These are phyloP conservation scores for Cyphellophora europaea DNA, from an alignment of 2,329 filamentous ascomycete genomes.

Conservation along the genomic window DNA sequence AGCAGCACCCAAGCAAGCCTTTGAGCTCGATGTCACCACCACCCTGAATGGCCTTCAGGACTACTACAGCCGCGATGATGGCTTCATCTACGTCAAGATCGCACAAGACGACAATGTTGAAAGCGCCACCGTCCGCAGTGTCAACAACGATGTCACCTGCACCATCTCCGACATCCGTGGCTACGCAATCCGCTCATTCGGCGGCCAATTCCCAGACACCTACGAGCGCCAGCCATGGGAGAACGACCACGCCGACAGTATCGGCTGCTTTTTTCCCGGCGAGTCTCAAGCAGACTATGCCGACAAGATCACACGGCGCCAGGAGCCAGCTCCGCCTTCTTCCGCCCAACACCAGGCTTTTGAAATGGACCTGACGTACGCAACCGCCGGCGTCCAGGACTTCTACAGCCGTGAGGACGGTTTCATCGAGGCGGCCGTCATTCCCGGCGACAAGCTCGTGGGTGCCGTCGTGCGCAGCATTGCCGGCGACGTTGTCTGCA, in stretches of 20 bases:
- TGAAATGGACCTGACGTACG: slow-evolving; percentile 1
- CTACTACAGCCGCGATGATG: background rate
- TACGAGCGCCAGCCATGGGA: background rate
- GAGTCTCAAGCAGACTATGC: background rate
- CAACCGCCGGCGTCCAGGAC: background rate
- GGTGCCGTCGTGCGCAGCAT: background rate
- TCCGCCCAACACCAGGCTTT: too few species aligned
- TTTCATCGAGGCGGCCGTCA: background rate
- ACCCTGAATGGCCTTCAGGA: background rate
- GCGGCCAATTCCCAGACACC: background rate
- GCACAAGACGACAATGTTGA: background rate
- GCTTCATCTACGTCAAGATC: background rate
- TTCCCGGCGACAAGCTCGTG: background rate
- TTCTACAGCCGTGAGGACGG: slow-evolving; percentile 1
- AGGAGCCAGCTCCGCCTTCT: too few species aligned
- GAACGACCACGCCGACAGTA: background rate
- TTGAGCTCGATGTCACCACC: background rate
- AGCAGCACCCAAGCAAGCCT: background rate
- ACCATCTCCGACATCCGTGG: background rate
- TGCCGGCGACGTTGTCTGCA: background rate
- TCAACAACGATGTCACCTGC: background rate
- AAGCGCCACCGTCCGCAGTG: background rate
- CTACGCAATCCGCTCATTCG: background rate
- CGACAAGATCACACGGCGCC: too few species aligned
- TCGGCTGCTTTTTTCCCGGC: slow-evolving; percentile 1